These are phyloP conservation scores for Sisymbrium altissimum DNA, from an alignment of 345 rosid genomes.

Conservation along the genomic window DNA sequence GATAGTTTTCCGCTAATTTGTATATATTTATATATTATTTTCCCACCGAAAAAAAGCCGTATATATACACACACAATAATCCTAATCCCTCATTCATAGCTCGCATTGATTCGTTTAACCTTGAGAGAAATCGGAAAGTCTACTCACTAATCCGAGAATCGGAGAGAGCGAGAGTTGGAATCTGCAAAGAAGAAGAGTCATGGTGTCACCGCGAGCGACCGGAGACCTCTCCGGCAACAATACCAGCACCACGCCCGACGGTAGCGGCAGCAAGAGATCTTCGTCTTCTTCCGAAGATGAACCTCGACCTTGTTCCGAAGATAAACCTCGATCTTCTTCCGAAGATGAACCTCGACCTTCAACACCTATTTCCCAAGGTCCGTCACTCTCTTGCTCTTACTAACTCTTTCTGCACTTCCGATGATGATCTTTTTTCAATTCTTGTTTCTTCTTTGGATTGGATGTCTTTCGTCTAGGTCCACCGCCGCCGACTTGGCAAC, in stretches of 20 bases:
- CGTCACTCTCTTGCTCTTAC: background rate
- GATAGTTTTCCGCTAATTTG: background rate
- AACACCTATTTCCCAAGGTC: too few species aligned
- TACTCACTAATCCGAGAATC: background rate
- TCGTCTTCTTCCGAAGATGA: conserved; percentile 53
- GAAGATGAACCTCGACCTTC: too few species aligned
- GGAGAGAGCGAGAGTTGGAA: background rate
- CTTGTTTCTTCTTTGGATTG: background rate
- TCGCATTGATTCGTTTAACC: background rate
- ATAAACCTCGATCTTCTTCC: too few species aligned
- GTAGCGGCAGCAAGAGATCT: conserved; percentile 53
- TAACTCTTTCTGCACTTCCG: background rate
- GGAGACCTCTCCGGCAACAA: conserved; percentile 61
- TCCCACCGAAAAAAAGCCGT: conserved; percentile 13
- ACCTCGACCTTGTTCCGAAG: too few species aligned
- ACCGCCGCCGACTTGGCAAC: too few species aligned
- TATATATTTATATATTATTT: background rate
- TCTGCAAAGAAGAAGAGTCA: conserved; percentile 44
- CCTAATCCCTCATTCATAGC: background rate
- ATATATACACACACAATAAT: background rate
- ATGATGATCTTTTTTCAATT: conserved; percentile 7
- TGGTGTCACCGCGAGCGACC: conserved; percentile 85
- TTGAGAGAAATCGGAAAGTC: conserved; percentile 1
- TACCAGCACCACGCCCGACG: background rate
- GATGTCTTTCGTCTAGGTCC: conserved; percentile 42